phyloP scores from a whole-genome alignment of 495 filamentous ascomycete genomes.

The Filosporella fistucella region DNA sequence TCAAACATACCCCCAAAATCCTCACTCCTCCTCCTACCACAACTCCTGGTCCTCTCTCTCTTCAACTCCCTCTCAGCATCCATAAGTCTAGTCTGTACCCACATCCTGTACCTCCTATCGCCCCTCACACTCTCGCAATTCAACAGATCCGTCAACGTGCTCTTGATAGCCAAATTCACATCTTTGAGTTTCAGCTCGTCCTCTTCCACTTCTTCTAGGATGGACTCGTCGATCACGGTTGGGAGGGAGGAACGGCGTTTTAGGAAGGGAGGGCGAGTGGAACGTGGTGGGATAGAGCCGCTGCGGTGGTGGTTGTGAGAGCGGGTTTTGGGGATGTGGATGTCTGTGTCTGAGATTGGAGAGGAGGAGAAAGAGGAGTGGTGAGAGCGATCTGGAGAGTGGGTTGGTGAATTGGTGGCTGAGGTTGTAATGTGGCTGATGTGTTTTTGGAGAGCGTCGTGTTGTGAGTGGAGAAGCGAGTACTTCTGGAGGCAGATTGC shows the following conservation, averaged over 20 bases:
- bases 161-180: conserved; percentile 62
- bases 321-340: conserved; percentile 18
- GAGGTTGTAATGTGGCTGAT: conserved; percentile 37
- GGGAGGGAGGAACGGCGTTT: conserved; percentile 26
- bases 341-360: conserved; percentile 12
- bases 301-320: conserved; percentile 8
- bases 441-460: conserved; percentile 45
- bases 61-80: conserved; percentile 58
- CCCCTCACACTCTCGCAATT: conserved; percentile 54
- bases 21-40: conserved; percentile 23
- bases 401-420: conserved; percentile 24
- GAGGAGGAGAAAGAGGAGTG: conserved; percentile 10
- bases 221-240: conserved; percentile 31
- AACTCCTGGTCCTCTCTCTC: conserved; percentile 19
- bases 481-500: conserved; percentile 52
- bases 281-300: neutral
- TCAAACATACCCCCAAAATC: neutral
- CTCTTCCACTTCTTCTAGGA: conserved; percentile 35
- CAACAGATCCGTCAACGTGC: conserved; percentile 58
- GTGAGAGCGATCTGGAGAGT: conserved; percentile 13
- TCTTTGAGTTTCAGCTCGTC: conserved; percentile 50
- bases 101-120: conserved; percentile 52
- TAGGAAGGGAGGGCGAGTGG: neutral
- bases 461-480: conserved; percentile 48
- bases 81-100: conserved; percentile 60